A percentile compares a stretch with the other conserved stretches of the same genome.
Evolutionary conservation across 257 asterid species (phyloP).

Genomic region (Solanum lycopersicoides): DNA sequence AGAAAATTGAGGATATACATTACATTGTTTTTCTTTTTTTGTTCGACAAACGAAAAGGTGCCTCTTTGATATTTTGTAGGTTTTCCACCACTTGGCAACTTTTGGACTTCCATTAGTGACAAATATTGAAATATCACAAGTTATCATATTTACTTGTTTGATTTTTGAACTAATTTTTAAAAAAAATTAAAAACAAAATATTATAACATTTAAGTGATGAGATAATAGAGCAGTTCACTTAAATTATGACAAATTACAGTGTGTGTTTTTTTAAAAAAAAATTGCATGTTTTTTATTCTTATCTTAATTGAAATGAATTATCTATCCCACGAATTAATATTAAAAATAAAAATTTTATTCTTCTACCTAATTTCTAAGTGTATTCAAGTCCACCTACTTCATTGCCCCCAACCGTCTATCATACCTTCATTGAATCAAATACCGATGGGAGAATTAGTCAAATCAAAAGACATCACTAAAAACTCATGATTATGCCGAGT

Average conservation of each 20-base stretch:
- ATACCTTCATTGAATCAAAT: no score
- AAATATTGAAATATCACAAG: neutral
- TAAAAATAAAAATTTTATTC: no score
- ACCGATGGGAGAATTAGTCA: no score
- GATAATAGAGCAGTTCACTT: neutral
- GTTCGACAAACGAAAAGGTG: neutral
- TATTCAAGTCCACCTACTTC: no score
- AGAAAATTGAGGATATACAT: neutral
- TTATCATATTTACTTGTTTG: neutral
- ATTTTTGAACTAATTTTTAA: neutral
- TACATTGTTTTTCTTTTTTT: neutral
- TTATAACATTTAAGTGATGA: neutral
- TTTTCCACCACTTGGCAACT: neutral
- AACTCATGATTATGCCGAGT: no score
- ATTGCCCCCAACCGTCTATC: no score
- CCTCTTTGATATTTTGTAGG: neutral
- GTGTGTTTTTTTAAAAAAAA: accelerated
- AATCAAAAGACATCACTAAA: no score
- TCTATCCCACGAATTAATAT: no score
- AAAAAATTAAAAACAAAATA: accelerated
- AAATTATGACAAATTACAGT: neutral
- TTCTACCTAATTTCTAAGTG: no score
- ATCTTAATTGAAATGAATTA: neutral
- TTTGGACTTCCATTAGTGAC: neutral
- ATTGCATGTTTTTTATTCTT: no score